A percentile compares a stretch with the other conserved stretches of the same genome.
Evolutionary conservation across 129 eudicot genomes (phyloP).

Genomic region (Tagetes erecta): DNA sequence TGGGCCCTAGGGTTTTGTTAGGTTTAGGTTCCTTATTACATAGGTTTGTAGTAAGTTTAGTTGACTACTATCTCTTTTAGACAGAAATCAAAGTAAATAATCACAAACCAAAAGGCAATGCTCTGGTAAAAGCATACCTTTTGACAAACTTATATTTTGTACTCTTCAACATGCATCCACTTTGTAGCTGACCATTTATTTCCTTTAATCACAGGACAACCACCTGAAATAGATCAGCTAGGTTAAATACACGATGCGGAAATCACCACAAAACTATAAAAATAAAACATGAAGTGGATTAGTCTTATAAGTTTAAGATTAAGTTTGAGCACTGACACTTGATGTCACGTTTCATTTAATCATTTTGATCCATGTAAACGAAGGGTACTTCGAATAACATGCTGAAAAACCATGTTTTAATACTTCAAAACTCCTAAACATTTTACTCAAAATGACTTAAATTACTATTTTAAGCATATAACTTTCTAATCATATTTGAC

Average conservation of each 20-base stretch:
- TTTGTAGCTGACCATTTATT: constrained; percentile 95
- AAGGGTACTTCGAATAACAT: background rate
- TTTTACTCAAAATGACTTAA: background rate
- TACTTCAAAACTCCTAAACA: background rate
- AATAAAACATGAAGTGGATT: constrained; percentile 4
- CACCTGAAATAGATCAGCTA: constrained; percentile 50
- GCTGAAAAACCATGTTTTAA: background rate
- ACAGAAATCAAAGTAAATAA: background rate
- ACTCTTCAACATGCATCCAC: constrained; percentile 94
- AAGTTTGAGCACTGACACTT: background rate
- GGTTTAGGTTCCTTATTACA: background rate
- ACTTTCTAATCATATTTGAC: background rate
- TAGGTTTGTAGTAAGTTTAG: background rate
- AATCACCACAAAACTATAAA: background rate
- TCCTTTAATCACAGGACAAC: constrained; percentile 96
- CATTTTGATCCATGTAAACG: no score
- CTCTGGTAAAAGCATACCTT: constrained; percentile 28
- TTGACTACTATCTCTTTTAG: background rate
- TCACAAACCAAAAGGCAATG: constrained; percentile 11
- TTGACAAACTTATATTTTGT: constrained; percentile 48
- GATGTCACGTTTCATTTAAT: background rate
- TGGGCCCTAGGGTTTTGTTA: background rate
- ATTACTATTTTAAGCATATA: background rate
- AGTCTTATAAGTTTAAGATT: constrained; percentile 11
- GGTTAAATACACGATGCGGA: constrained; percentile 10